Conservation (phyloP, 768 basidiomycete species). For the Naganishia vishniacii region DNA sequence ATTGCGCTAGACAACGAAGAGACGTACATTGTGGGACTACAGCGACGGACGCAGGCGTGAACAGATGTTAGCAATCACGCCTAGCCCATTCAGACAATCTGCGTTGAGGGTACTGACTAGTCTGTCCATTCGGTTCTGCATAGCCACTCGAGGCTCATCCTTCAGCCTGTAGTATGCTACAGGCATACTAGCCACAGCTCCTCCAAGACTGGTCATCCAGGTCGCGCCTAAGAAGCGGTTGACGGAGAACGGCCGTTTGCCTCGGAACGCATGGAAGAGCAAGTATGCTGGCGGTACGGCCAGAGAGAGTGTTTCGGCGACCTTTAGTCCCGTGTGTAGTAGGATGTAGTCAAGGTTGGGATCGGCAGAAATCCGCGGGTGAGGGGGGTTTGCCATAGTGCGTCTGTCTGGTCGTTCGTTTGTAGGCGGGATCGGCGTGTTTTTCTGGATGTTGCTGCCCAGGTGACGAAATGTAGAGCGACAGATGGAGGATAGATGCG, state of each 20-base stretch:
- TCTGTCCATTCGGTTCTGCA: conserved; percentile 33
- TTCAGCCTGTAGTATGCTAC: conserved; percentile 33
- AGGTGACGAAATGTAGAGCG: background rate
- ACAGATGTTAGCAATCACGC: too few relatives aligned
- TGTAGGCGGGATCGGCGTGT: too few relatives aligned
- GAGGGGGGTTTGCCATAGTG: conserved; percentile 23
- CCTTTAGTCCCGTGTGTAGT: conserved; percentile 39
- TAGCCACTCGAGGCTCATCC: conserved; percentile 32
- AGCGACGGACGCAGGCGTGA: too few relatives aligned
- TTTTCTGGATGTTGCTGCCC: too few relatives aligned
- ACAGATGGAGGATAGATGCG: too few relatives aligned
- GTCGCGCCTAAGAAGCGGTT: conserved; percentile 32
- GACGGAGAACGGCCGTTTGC: conserved; percentile 33
- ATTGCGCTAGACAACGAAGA: too few relatives aligned
- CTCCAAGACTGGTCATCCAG: conserved; percentile 27
- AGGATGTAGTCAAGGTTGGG: conserved; percentile 33
- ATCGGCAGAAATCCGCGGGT: conserved; percentile 19
- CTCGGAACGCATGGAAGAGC: conserved; percentile 12
- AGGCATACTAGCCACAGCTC: conserved; percentile 31
- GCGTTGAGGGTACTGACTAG: conserved; percentile 32
- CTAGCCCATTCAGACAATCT: background rate
- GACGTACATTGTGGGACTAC: conserved; percentile 27
- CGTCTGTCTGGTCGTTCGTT: background rate
- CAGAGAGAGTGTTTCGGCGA: conserved; percentile 39
- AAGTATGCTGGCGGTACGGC: conserved; percentile 40